Percentiles rank a stretch among this genome's conserved stretches.
Conservation (phyloP, 345 rosid genomes). For the Brassica nigra region DNA sequence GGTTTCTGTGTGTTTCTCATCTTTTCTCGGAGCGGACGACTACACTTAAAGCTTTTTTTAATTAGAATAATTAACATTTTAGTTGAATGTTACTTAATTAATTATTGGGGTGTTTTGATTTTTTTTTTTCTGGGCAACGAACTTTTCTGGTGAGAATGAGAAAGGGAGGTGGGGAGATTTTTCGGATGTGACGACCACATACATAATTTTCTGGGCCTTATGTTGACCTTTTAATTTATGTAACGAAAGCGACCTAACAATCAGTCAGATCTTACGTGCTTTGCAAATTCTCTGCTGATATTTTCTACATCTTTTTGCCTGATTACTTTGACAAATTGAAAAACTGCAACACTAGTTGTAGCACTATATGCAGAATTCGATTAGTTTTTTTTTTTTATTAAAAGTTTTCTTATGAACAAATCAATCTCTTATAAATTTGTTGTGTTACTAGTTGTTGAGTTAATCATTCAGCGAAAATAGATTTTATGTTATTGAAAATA, state of each 20-base stretch:
- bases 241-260: slow-evolving; percentile 13
- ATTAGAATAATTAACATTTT: background rate
- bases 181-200: slow-evolving; percentile 34
- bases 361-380: background rate
- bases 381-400: no score
- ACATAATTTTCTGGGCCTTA: background rate
- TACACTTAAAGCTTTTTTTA: background rate
- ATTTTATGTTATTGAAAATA: background rate
- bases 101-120: background rate
- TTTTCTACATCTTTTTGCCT: slow-evolving; percentile 5
- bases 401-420: background rate
- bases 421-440: background rate
- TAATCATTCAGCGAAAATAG: background rate
- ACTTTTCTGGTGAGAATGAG: slow-evolving; percentile 29
- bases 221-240: slow-evolving; percentile 5
- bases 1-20: slow-evolving; percentile 24
- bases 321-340: slow-evolving; percentile 16
- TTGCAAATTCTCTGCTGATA: background rate
- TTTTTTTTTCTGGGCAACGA: slow-evolving; percentile 16
- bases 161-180: background rate
- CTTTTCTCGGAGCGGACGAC: slow-evolving; percentile 17
- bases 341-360: background rate
- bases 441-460: background rate
- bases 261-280: slow-evolving; percentile 31
- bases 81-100: background rate